Conservation (phyloP, 2,329 filamentous ascomycete species). For the Polychaeton citri region DNA sequence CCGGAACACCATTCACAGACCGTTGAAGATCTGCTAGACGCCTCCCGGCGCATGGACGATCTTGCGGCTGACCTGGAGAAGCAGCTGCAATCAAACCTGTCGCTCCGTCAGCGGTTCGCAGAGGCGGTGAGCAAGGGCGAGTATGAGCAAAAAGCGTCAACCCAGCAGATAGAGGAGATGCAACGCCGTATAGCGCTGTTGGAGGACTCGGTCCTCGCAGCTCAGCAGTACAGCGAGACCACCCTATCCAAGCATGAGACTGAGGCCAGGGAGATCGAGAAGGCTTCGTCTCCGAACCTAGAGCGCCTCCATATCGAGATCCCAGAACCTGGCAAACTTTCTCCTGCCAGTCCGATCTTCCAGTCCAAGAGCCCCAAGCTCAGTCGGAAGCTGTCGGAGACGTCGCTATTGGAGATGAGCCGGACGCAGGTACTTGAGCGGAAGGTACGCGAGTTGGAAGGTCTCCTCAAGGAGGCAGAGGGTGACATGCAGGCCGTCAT, state of each 20-base stretch:
- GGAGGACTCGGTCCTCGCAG: slow-evolving; percentile 70
- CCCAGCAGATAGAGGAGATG: slow-evolving; percentile 68
- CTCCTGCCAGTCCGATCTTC: slow-evolving; percentile 47
- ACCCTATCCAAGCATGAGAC: slow-evolving; percentile 74
- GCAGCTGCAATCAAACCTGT: slow-evolving; percentile 66
- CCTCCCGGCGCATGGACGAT: slow-evolving; percentile 65
- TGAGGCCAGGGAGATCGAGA: slow-evolving; percentile 61
- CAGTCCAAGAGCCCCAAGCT: slow-evolving; percentile 42
- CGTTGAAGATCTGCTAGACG: slow-evolving; percentile 52
- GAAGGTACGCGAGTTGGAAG: slow-evolving; percentile 74
- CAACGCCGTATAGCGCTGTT: slow-evolving; percentile 67
- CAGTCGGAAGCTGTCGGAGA: slow-evolving; percentile 21
- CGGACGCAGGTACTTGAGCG: slow-evolving; percentile 64
- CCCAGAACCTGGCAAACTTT: slow-evolving; percentile 33
- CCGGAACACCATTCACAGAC: neutral
- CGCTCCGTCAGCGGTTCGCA: slow-evolving; percentile 61
- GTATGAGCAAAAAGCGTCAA: slow-evolving; percentile 65
- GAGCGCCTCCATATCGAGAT: slow-evolving; percentile 52
- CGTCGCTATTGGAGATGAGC: slow-evolving; percentile 42
- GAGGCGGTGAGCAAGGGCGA: slow-evolving; percentile 76
- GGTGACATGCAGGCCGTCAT: slow-evolving; percentile 76
- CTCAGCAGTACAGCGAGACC: slow-evolving; percentile 79
- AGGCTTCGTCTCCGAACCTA: slow-evolving; percentile 64
- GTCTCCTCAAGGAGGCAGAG: slow-evolving; percentile 61
- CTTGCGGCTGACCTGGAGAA: slow-evolving; percentile 65